Evolutionary conservation across 305 asterid species (phyloP), one percentile per base, ranked within the genome.

Genomic region (Plantago coronopus): DNA sequence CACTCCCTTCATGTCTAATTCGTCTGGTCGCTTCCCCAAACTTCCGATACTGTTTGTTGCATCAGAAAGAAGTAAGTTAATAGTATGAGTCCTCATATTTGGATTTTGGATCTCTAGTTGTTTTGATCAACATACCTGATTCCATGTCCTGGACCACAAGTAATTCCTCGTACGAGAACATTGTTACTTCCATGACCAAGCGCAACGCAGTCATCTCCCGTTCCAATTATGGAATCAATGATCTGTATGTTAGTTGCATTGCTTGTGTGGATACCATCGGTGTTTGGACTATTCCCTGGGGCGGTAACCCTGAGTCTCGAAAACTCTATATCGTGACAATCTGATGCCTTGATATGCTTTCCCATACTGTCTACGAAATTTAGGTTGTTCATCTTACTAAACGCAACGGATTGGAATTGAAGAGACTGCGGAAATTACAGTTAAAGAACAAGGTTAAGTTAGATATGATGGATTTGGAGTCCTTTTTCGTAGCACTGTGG

Each of bases 61-160:
- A 7, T 16, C 5, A 48, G 34, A 57, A 12, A 44, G 23, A 18
- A 9, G 2, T 15, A 18, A 29, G 17, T 29, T 20, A n/a, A n/a
- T n/a, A n/a, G n/a, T n/a, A n/a, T n/a, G n/a, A n/a, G n/a, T n/a
- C n/a, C n/a, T n/a, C n/a, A n/a, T n/a, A n/a, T n/a, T n/a, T n/a
- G n/a, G 17, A 17, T 10, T 25, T 25, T 5, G 27, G 9, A 31
- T 17, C 61, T 14, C 21, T 42, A 3, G 38, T 16, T 43, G 15
- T 34, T 12, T 11, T 15, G 17, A 1, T 11, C 46, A 25, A 54
- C 2, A 0, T 50, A 86, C 96, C 95, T 83, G 71, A 90, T 71
- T 40, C 97, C 97, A 38, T 90, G 97, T 31, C 86, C 86, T 0
- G 86, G 86, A 27, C 86, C 86, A 60, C 86, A 81, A n/a, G 59